A percentile compares a stretch with the other conserved stretches of the same genome.
These are phyloP conservation scores for Spinellus fusiger DNA, from an alignment of 192 early-diverging fungal species.

Conservation along the genomic window DNA sequence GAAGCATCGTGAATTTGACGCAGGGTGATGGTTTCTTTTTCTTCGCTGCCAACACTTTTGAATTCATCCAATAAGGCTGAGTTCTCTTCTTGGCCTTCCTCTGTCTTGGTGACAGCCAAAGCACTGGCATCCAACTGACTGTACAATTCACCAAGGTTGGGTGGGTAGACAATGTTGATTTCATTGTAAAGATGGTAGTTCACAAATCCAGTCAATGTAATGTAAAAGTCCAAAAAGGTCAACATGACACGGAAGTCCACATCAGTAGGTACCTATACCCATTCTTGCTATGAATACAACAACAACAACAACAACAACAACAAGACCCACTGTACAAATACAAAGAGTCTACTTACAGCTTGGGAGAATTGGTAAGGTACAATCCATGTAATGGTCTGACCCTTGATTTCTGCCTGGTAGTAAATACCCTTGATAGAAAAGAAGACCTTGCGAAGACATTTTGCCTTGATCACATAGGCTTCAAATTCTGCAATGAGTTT, in stretches of 20 bases:
- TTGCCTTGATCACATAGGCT: conserved; percentile 78
- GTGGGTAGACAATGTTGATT: conserved; percentile 88
- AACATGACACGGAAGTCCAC: conserved; percentile 96
- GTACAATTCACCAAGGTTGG: conserved; percentile 67
- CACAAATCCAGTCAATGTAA: conserved; percentile 88
- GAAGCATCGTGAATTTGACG: conserved; percentile 47
- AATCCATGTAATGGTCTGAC: conserved; percentile 91
- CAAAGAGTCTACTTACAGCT: conserved; percentile 55
- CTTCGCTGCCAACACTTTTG: conserved; percentile 25
- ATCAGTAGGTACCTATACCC: conserved; percentile 72
- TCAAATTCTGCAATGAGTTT: conserved; percentile 88
- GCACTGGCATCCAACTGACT: conserved; percentile 50
- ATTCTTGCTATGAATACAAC: not conserved
- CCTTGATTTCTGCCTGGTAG: conserved; percentile 97
- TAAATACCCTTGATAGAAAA: conserved; percentile 99
- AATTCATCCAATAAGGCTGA: conserved; percentile 49
- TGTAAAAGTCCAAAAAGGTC: conserved; percentile 96
- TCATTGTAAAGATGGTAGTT: conserved; percentile 90
- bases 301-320: conserved; percentile 1
- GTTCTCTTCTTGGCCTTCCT: conserved; percentile 15
- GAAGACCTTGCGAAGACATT: conserved; percentile 82
- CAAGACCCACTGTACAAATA: no score
- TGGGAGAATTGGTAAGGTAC: conserved; percentile 95
- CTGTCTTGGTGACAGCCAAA: conserved; percentile 15
- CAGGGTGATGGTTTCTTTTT: conserved; percentile 40